Evolutionary conservation across 2,329 filamentous ascomycete genomes (phyloP).

Genomic region (Blumeriella jaapii): DNA sequence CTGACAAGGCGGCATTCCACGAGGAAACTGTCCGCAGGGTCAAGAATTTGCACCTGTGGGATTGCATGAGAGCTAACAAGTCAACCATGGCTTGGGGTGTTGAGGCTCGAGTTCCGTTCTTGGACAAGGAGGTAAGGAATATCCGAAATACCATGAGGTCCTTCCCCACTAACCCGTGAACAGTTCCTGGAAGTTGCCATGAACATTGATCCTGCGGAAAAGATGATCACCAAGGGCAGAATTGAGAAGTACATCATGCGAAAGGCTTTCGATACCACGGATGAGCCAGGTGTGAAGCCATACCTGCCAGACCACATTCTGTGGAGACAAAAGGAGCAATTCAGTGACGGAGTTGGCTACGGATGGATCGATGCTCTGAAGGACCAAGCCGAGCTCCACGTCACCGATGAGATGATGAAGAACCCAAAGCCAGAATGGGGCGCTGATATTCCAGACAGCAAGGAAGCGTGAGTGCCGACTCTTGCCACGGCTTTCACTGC

Average conservation of each 20-base stretch:
- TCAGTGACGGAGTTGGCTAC: conserved; percentile 96
- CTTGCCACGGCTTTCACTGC: neutral
- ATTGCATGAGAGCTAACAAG: conserved; percentile 97
- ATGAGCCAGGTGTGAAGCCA: conserved; percentile 66
- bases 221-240: conserved; percentile 66
- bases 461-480: conserved; percentile 64
- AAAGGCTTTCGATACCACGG: conserved; percentile 90
- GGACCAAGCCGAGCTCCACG: conserved; percentile 78
- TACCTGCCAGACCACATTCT: conserved; percentile 96
- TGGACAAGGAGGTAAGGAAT: conserved; percentile 68
- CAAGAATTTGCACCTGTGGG: conserved; percentile 92
- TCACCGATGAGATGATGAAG: conserved; percentile 97
- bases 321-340: conserved; percentile 99
- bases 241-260: conserved; percentile 98
- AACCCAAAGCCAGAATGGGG: conserved; percentile 98
- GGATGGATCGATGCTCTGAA: conserved; percentile 98
- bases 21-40: conserved; percentile 87
- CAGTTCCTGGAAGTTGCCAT: conserved; percentile 85
- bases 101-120: conserved; percentile 93
- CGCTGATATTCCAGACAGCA: conserved; percentile 81
- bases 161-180: conserved; percentile 12
- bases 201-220: conserved; percentile 88
- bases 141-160: neutral
- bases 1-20: conserved; percentile 86
- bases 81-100: conserved; percentile 97